phyloP scores from a whole-genome alignment of 768 basidiomycete species.

The Naematelia encephala region DNA sequence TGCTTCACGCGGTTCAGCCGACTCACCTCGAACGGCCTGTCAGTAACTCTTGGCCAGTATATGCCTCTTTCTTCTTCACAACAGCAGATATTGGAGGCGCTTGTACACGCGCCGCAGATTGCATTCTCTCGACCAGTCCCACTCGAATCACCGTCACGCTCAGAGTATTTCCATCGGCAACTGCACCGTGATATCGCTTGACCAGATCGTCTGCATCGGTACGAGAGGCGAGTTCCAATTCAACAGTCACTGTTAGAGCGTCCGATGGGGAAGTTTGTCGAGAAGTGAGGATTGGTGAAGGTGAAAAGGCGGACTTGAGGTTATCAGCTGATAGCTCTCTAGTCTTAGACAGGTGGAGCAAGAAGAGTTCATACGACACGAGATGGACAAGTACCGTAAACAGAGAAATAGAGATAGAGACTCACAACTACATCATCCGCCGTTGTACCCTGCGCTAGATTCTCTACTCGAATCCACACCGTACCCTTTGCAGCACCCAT shows the following conservation, averaged over 20 bases:
- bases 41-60: not conserved
- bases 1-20: not conserved
- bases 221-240: conserved; percentile 68
- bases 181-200: conserved; percentile 70
- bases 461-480: conserved; percentile 62
- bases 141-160: conserved; percentile 60
- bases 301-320: conserved; percentile 68
- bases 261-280: conserved; percentile 52
- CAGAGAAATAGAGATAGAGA: conserved; percentile 1
- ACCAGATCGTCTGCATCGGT: conserved; percentile 66
- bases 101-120: not conserved
- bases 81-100: not conserved
- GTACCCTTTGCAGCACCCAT: conserved; percentile 52
- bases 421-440: conserved; percentile 69
- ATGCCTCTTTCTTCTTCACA: not conserved
- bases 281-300: conserved; percentile 59
- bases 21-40: not conserved
- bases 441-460: conserved; percentile 71
- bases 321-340: too few relatives aligned
- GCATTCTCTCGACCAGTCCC: conserved; percentile 17
- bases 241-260: conserved; percentile 56
- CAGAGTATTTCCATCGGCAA: conserved; percentile 74
- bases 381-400: not conserved
- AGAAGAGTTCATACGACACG: not conserved
- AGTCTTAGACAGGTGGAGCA: too few relatives aligned